Conservation (phyloP, 2,329 filamentous ascomycete genomes). For the Ustulina deusta region DNA sequence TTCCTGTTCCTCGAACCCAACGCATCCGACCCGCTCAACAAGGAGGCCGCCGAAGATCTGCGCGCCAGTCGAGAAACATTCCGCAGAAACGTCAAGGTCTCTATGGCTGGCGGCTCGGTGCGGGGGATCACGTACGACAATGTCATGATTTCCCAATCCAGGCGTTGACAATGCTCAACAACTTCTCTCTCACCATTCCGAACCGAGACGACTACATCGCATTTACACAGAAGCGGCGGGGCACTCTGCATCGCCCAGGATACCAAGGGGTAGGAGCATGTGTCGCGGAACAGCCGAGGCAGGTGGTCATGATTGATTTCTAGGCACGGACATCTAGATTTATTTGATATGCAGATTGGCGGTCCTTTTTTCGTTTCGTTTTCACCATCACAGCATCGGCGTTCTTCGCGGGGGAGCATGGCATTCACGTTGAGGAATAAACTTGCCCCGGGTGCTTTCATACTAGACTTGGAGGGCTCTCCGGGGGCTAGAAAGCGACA, state of each 20-base stretch:
- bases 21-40: conserved; percentile 96
- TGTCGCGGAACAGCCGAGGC: conserved; percentile 9
- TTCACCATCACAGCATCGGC: conserved; percentile 39
- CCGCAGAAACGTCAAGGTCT: conserved; percentile 86
- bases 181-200: conserved; percentile 4
- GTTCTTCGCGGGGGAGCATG: conserved; percentile 31
- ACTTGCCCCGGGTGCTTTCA: conserved; percentile 21
- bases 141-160: conserved; percentile 58
- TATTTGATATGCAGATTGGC: conserved; percentile 32
- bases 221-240: conserved; percentile 30
- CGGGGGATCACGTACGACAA: conserved; percentile 80
- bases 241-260: conserved; percentile 23
- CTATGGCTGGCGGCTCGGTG: conserved; percentile 85
- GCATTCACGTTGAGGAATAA: conserved; percentile 24
- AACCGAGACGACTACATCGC: conserved; percentile 21
- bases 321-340: conserved; percentile 28
- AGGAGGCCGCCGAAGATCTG: conserved; percentile 95
- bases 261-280: conserved; percentile 10
- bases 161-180: conserved; percentile 22
- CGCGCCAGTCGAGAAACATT: conserved; percentile 87
- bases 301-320: conserved; percentile 23
- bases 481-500: conserved; percentile 7
- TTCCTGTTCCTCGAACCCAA: conserved; percentile 99
- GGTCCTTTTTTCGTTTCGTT: conserved; percentile 19
- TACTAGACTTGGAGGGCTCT: conserved; percentile 27